Evolutionary conservation across 1,284 basidiomycete species (phyloP).

Genomic region (Sanghuangporus weigelae): DNA sequence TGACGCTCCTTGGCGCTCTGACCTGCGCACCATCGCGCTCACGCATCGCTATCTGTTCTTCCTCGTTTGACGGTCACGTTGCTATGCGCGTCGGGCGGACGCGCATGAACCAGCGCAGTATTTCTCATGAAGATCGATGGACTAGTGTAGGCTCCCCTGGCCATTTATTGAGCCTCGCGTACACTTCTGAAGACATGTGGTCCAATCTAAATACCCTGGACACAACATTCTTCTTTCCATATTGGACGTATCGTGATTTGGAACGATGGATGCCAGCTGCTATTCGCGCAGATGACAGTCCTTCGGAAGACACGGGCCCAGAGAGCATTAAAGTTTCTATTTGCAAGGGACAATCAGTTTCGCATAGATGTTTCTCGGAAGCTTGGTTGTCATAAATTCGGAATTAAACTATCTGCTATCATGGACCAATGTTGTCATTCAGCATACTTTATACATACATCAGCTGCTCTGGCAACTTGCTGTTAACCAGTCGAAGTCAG

Average conservation of each 20-base stretch:
- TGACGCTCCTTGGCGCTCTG: background rate
- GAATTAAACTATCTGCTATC: background rate
- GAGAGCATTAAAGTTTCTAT: constrained; percentile 5
- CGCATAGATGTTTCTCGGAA: background rate
- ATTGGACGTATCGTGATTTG: background rate
- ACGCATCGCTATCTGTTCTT: constrained; percentile 1
- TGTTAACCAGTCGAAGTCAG: constrained; percentile 29
- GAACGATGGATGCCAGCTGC: background rate
- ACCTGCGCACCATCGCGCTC: background rate
- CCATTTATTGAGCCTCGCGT: constrained; percentile 3
- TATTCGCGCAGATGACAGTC: background rate
- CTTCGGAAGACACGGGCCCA: background rate
- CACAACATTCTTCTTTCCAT: background rate
- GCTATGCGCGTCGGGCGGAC: background rate
- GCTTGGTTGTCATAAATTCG: background rate
- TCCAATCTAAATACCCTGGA: background rate
- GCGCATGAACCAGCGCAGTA: background rate
- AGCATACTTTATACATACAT: background rate
- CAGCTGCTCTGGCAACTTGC: background rate
- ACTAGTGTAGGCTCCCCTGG: background rate
- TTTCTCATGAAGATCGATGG: background rate
- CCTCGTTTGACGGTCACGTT: constrained; percentile 11
- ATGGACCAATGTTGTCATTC: background rate
- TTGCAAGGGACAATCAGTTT: background rate
- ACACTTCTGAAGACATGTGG: constrained; percentile 10